phyloP scores from a whole-genome alignment of 768 basidiomycete genomes.

The Tephrocybe sp. region DNA sequence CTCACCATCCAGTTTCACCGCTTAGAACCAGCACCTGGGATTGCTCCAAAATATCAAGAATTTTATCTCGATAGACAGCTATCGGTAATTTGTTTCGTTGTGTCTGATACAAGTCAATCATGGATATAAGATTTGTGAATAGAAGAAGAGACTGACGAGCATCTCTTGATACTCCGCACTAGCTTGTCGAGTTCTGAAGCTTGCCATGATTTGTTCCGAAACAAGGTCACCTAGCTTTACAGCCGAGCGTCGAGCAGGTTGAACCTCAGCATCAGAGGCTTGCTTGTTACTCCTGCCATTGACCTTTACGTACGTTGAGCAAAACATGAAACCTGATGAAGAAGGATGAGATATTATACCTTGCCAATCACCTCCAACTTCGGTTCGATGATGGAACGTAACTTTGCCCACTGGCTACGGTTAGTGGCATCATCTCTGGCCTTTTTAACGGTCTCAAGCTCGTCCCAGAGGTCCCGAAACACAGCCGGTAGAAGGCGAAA shows the following conservation, averaged over 20 bases:
- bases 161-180: slow-evolving; percentile 80
- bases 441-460: slow-evolving; percentile 70
- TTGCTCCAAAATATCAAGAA: slow-evolving; percentile 64
- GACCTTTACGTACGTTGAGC: slow-evolving; percentile 16
- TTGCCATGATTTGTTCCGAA: slow-evolving; percentile 53
- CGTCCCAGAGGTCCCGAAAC: slow-evolving; percentile 91
- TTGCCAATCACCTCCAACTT: slow-evolving; percentile 48
- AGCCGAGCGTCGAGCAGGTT: not conserved
- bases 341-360: slow-evolving; percentile 29
- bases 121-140: not conserved
- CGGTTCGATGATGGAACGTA: slow-evolving; percentile 62
- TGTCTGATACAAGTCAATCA: slow-evolving; percentile 36
- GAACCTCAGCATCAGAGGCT: slow-evolving; percentile 10
- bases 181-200: slow-evolving; percentile 61
- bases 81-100: slow-evolving; percentile 86
- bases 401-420: slow-evolving; percentile 66
- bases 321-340: not conserved
- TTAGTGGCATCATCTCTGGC: slow-evolving; percentile 61
- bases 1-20: slow-evolving; percentile 44
- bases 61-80: slow-evolving; percentile 74
- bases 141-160: slow-evolving; percentile 57
- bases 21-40: slow-evolving; percentile 87
- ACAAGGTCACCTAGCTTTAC: slow-evolving; percentile 21
- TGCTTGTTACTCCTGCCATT: slow-evolving; percentile 24
- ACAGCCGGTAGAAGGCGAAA: slow-evolving; percentile 79